Evolutionary conservation across 2,329 filamentous ascomycete genomes (phyloP).

Genomic region (Grosmannia huntii): DNA sequence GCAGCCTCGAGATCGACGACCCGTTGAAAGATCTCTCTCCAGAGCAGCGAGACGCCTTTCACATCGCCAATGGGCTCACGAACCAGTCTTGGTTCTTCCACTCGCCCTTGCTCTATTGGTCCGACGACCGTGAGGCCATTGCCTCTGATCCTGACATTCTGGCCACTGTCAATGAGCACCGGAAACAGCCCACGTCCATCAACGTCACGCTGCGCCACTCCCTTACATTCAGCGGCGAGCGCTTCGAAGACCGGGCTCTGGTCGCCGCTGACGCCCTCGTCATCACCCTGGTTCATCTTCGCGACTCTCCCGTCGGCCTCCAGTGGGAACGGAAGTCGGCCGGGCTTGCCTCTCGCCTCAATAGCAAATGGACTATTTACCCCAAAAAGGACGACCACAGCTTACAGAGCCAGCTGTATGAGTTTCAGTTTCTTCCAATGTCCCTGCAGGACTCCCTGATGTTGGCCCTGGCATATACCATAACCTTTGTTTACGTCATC

Average conservation of each 20-base stretch:
- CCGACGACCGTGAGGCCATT: conserved; percentile 48
- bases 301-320: conserved; percentile 48
- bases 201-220: conserved; percentile 66
- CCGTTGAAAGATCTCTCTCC: conserved; percentile 25
- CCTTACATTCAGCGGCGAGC: conserved; percentile 72
- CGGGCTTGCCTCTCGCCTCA: conserved; percentile 34
- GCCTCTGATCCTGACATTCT: conserved; percentile 49
- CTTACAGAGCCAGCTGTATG: conserved; percentile 50
- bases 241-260: conserved; percentile 53
- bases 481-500: conserved; percentile 53
- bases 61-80: conserved; percentile 46
- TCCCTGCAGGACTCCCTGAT: conserved; percentile 52
- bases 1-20: conserved; percentile 5
- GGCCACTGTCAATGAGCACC: conserved; percentile 53
- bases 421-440: conserved; percentile 67
- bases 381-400: conserved; percentile 39
- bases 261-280: conserved; percentile 66
- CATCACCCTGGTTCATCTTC: conserved; percentile 59
- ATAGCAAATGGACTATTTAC: conserved; percentile 51
- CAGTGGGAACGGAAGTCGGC: conserved; percentile 52
- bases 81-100: conserved; percentile 65
- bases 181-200: conserved; percentile 49
- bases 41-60: conserved; percentile 38
- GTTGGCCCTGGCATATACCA: conserved; percentile 50
- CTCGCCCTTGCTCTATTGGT: conserved; percentile 74